Evolutionary conservation across 345 rosid species (phyloP).

Genomic region (Leavenworthia alabamica): DNA sequence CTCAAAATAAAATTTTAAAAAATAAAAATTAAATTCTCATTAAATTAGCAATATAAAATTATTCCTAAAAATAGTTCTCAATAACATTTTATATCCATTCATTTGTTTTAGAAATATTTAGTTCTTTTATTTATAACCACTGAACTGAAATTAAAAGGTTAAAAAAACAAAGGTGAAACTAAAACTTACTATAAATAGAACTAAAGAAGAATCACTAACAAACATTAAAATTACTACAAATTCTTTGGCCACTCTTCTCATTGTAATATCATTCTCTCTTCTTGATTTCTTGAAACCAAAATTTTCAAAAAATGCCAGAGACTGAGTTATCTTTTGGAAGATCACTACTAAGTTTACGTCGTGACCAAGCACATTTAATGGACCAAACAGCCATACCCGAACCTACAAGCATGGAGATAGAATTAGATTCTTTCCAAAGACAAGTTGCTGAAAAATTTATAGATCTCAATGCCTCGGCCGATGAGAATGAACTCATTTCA

Average conservation of each 20-base stretch:
- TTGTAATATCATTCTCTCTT: background rate
- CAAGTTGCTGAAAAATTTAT: conserved; percentile 46
- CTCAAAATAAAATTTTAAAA: background rate
- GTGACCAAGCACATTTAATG: conserved; percentile 38
- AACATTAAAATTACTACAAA: background rate
- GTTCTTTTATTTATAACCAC: conserved; percentile 1
- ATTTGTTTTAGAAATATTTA: background rate
- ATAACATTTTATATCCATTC: background rate
- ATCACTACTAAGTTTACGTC: conserved; percentile 39
- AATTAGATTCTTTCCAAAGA: conserved; percentile 54
- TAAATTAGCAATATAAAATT: background rate
- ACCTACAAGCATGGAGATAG: conserved; percentile 31
- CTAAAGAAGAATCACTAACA: background rate
- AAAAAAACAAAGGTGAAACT: background rate
- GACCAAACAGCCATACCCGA: conserved; percentile 19
- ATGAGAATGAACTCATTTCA: conserved; percentile 41
- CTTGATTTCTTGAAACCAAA: background rate
- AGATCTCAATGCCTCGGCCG: conserved; percentile 33
- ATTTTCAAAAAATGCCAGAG: conserved; percentile 40
- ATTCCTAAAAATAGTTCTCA: background rate
- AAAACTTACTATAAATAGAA: conserved; percentile 2
- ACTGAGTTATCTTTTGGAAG: conserved; percentile 44
- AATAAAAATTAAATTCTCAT: background rate
- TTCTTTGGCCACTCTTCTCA: background rate
- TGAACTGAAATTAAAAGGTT: background rate